Evolutionary conservation across 1,284 basidiomycete species (phyloP).

Genomic region (Cryptococcus sp.): DNA sequence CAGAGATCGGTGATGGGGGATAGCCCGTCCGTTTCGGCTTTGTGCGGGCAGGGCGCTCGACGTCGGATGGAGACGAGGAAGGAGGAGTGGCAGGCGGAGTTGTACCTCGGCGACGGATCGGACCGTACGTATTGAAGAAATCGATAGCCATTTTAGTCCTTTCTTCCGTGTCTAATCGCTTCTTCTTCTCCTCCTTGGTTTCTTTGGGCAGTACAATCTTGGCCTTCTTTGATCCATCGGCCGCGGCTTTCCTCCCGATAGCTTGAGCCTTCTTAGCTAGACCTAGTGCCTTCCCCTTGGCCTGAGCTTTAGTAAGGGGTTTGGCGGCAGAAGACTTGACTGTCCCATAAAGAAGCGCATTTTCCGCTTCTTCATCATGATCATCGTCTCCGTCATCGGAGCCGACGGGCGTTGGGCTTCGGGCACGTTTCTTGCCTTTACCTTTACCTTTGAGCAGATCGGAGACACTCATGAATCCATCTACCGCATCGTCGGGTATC

Average conservation of each 20-base stretch:
- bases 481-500: slow-evolving; percentile 39
- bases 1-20: slow-evolving; percentile 1
- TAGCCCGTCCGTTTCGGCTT: background rate
- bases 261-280: slow-evolving; percentile 1
- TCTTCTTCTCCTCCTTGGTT: slow-evolving; percentile 4
- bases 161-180: slow-evolving; percentile 8
- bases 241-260: background rate
- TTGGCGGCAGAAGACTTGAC: slow-evolving; percentile 2
- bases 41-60: background rate
- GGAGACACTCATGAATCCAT: slow-evolving; percentile 44
- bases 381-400: slow-evolving; percentile 16
- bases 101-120: slow-evolving; percentile 10
- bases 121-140: slow-evolving; percentile 34
- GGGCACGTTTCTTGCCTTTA: slow-evolving; percentile 11
- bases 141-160: slow-evolving; percentile 23
- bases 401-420: background rate
- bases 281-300: slow-evolving; percentile 2
- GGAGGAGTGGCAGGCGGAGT: slow-evolving; percentile 11
- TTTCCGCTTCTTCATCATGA: slow-evolving; percentile 1
- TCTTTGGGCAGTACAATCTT: slow-evolving; percentile 5
- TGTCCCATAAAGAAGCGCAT: slow-evolving; percentile 11
- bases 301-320: background rate
- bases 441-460: slow-evolving; percentile 30
- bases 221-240: background rate
- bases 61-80: slow-evolving; percentile 3